Evolutionary conservation across 306 rosid species (phyloP).

Genomic region (Morella rubra): DNA sequence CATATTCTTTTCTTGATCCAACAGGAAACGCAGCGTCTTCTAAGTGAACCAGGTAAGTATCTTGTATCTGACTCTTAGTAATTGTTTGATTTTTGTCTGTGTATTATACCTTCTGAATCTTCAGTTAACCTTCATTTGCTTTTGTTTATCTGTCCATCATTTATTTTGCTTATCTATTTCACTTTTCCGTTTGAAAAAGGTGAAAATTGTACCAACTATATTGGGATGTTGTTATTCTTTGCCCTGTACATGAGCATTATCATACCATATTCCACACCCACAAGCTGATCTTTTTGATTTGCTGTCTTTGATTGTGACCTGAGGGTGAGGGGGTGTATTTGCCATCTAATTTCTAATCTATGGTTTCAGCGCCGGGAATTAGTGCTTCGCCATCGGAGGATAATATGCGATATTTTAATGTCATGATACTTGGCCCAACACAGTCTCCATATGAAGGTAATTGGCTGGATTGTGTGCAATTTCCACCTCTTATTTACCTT

Average conservation of each 20-base stretch:
- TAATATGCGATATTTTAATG: constrained; percentile 95
- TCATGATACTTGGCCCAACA: constrained; percentile 97
- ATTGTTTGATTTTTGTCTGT: neutral
- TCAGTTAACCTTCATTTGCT: neutral
- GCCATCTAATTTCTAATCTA: constrained; percentile 31
- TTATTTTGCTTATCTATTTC: neutral
- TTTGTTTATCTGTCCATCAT: neutral
- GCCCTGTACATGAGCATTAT: too few species aligned
- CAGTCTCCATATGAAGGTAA: constrained; percentile 98
- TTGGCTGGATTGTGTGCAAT: constrained; percentile 2
- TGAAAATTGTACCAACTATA: too few species aligned
- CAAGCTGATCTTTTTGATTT: neutral
- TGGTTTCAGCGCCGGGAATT: constrained; percentile 85
- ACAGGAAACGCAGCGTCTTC: constrained; percentile 98
- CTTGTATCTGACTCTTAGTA: neutral
- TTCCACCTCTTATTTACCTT: neutral
- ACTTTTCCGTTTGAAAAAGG: neutral
- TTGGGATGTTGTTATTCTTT: too few species aligned
- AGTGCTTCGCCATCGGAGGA: constrained; percentile 98
- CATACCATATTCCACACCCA: too few species aligned
- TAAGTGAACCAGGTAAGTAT: constrained; percentile 88
- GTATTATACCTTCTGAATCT: too few species aligned
- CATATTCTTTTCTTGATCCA: constrained; percentile 25
- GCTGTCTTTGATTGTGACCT: constrained; percentile 7
- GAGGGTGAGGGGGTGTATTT: constrained; percentile 17